Evolutionary conservation across 1,284 basidiomycete species (phyloP).

Genomic region (Paramarasmius palmivorus): DNA sequence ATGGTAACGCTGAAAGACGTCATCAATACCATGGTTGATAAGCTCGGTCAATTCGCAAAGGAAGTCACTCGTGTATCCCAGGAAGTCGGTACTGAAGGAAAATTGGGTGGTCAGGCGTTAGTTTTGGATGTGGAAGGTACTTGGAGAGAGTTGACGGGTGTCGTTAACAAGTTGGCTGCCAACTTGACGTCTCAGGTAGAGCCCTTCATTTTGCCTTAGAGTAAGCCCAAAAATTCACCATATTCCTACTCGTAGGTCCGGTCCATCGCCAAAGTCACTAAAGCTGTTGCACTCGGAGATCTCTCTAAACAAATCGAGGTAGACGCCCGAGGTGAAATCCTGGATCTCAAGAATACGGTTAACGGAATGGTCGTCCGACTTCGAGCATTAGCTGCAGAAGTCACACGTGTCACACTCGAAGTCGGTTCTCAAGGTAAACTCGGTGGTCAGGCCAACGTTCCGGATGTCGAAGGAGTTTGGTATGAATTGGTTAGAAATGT

Average conservation of each 20-base stretch:
- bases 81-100: conserved; percentile 92
- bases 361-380: conserved; percentile 91
- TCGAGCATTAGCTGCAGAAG: conserved; percentile 86
- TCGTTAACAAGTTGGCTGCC: conserved; percentile 91
- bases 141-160: conserved; percentile 88
- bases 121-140: conserved; percentile 94
- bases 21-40: conserved; percentile 51
- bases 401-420: conserved; percentile 93
- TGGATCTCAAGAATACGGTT: conserved; percentile 97
- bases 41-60: conserved; percentile 79
- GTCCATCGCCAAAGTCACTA: conserved; percentile 95
- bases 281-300: conserved; percentile 95
- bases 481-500: conserved; percentile 89
- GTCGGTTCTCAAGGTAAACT: conserved; percentile 89
- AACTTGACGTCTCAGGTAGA: conserved; percentile 86
- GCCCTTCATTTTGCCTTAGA: background rate
- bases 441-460: conserved; percentile 89
- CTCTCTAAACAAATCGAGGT: conserved; percentile 96
- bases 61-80: conserved; percentile 87
- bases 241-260: conserved; percentile 93
- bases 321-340: conserved; percentile 93
- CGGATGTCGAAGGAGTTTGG: conserved; percentile 96
- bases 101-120: conserved; percentile 90
- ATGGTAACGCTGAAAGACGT: conserved; percentile 90
- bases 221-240: conserved; percentile 94